phyloP scores from a whole-genome alignment of 139 green algal genomes.

The Klebsormidium nitens region DNA sequence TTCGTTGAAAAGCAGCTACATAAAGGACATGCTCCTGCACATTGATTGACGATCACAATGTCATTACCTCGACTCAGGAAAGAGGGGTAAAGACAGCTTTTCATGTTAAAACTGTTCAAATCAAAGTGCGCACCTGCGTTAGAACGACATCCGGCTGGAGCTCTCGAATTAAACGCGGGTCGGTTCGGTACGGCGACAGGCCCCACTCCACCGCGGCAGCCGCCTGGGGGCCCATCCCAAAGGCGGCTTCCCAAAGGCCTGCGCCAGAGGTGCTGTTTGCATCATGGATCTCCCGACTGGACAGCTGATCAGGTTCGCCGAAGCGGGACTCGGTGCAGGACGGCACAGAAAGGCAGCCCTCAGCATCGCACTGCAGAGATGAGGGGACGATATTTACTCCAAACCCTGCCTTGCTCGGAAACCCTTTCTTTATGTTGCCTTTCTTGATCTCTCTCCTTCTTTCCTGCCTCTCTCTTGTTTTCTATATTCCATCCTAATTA shows the following conservation, averaged over 20 bases:
- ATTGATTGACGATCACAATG: too few species aligned
- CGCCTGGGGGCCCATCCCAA: not conserved
- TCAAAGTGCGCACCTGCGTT: constrained; percentile 55
- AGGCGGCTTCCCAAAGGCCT: constrained; percentile 20
- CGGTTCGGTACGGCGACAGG: constrained; percentile 49
- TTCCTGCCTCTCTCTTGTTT: too few species aligned
- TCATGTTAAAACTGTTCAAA: too few species aligned
- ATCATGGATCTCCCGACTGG: constrained; percentile 13
- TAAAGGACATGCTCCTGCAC: too few species aligned
- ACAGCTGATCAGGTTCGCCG: not conserved
- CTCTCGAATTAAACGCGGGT: constrained; percentile 33
- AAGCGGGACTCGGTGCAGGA: constrained; percentile 18
- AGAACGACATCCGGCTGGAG: constrained; percentile 57
- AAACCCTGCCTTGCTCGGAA: too few species aligned
- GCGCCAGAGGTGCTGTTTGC: not conserved
- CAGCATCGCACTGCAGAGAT: constrained; percentile 48
- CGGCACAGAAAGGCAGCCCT: not conserved
- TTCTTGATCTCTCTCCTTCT: too few species aligned
- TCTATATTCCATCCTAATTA: too few species aligned
- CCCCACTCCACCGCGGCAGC: constrained; percentile 49
- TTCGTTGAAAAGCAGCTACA: too few species aligned
- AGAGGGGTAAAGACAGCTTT: too few species aligned
- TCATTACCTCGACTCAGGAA: too few species aligned
- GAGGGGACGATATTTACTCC: not conserved
- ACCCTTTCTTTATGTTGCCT: too few species aligned